phyloP scores from a whole-genome alignment of 2,329 filamentous ascomycete genomes.

The Emydomyces testavorans region DNA sequence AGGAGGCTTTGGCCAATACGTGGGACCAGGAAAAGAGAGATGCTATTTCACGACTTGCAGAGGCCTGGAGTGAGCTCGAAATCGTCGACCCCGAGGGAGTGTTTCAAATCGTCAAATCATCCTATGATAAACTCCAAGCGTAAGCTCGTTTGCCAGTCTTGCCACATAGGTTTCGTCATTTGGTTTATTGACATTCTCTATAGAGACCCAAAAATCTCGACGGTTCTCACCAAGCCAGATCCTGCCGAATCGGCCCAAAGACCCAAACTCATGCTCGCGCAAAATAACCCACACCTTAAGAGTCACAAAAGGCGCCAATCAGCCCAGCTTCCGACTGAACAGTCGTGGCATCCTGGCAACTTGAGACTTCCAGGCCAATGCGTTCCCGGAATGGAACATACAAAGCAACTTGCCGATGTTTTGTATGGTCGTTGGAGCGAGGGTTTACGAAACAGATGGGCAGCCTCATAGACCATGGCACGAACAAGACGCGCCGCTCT shows the following conservation, averaged over 20 bases:
- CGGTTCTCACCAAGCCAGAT: conserved; percentile 23
- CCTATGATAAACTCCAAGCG: conserved; percentile 59
- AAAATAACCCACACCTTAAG: conserved; percentile 75
- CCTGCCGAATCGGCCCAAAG: conserved; percentile 36
- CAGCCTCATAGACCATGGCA: conserved; percentile 21
- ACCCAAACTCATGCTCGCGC: conserved; percentile 61
- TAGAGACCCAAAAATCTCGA: conserved; percentile 25
- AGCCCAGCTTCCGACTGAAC: conserved; percentile 25
- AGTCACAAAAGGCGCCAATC: conserved; percentile 59
- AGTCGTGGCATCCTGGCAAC: conserved; percentile 26
- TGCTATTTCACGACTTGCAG: conserved; percentile 67
- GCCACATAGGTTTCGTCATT: too few relatives aligned
- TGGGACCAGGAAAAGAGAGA: conserved; percentile 61
- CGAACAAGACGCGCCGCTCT: background rate
- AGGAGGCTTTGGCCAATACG: conserved; percentile 77
- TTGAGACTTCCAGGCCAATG: conserved; percentile 45
- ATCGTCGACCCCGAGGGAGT: conserved; percentile 81
- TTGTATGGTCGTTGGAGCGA: conserved; percentile 86
- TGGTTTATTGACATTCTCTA: background rate
- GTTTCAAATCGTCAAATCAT: conserved; percentile 67
- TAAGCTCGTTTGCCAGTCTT: conserved; percentile 19
- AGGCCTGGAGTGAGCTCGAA: conserved; percentile 76
- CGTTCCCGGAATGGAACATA: conserved; percentile 77
- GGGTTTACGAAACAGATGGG: conserved; percentile 63
- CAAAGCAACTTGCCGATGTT: conserved; percentile 76